Percentiles rank a stretch among this genome's conserved stretches.
Evolutionary conservation across 1,139 yeast species (phyloP).

Genomic region (Insectozyma bohioensis): DNA sequence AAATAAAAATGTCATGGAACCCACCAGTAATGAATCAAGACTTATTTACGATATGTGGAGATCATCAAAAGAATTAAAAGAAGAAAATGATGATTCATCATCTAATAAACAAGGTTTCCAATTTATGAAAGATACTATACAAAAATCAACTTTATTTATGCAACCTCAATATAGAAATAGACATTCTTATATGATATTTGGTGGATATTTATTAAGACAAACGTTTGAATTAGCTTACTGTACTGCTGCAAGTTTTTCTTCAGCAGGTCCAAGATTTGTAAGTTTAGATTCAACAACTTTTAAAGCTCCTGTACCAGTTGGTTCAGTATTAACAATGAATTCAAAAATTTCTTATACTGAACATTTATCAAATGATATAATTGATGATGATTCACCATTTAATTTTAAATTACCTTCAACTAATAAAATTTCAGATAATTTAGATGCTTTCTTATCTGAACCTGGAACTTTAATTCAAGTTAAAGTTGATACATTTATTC

Average conservation of each 20-base stretch:
- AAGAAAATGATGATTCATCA: constrained; percentile 15
- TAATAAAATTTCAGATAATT: constrained; percentile 51
- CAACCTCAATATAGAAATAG: constrained; percentile 95
- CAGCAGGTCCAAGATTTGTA: constrained; percentile 82
- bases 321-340: constrained; percentile 77
- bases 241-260: constrained; percentile 84
- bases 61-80: constrained; percentile 44
- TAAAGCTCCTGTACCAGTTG: constrained; percentile 93
- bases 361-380: constrained; percentile 42
- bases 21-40: constrained; percentile 67
- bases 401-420: constrained; percentile 57
- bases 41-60: constrained; percentile 79
- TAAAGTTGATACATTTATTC: constrained; percentile 78
- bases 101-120: constrained; percentile 42
- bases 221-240: constrained; percentile 92
- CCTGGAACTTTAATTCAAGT: constrained; percentile 92
- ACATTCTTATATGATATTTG: constrained; percentile 91
- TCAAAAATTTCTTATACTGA: constrained; percentile 86
- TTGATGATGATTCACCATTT: constrained; percentile 40
- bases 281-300: constrained; percentile 89
- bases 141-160: constrained; percentile 80
- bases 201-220: constrained; percentile 89
- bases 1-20: constrained; percentile 60
- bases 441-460: constrained; percentile 60
- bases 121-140: constrained; percentile 69